phyloP scores from a whole-genome alignment of 1,284 basidiomycete species.

The Tilletia caries region DNA sequence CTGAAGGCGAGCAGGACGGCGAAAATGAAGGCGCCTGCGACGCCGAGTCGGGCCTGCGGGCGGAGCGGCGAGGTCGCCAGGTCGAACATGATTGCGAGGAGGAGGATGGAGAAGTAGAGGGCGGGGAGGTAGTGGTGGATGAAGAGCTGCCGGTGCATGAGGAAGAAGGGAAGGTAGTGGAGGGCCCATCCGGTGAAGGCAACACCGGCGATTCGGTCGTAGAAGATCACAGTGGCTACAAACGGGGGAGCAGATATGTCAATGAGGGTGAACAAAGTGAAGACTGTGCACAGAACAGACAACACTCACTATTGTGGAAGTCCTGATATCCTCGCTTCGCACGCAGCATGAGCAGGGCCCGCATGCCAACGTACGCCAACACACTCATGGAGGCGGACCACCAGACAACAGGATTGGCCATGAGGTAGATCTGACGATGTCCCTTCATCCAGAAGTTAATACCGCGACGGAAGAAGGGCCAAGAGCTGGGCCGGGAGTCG shows the following conservation, averaged over 20 bases:
- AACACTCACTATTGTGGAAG: slow-evolving; percentile 74
- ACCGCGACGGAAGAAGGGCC: slow-evolving; percentile 84
- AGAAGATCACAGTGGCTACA: slow-evolving; percentile 80
- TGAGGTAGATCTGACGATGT: slow-evolving; percentile 86
- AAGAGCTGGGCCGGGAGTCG: slow-evolving; percentile 83
- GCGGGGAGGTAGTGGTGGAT: slow-evolving; percentile 95
- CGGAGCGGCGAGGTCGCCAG: slow-evolving; percentile 73
- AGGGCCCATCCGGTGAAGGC: slow-evolving; percentile 87
- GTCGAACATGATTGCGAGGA: slow-evolving; percentile 77
- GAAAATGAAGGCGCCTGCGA: slow-evolving; percentile 69
- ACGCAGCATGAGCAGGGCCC: slow-evolving; percentile 77
- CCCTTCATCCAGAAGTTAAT: slow-evolving; percentile 98
- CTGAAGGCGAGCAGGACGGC: slow-evolving; percentile 75
- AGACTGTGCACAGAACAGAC: neutral
- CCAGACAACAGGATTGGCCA: slow-evolving; percentile 93
- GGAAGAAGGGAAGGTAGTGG: slow-evolving; percentile 93
- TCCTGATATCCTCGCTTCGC: slow-evolving; percentile 86
- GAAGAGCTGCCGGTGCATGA: slow-evolving; percentile 94
- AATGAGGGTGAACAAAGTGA: neutral
- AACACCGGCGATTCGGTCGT: slow-evolving; percentile 85
- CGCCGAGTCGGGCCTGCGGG: slow-evolving; percentile 72
- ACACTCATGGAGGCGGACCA: slow-evolving; percentile 75
- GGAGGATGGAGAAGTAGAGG: slow-evolving; percentile 85
- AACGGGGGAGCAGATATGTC: neutral
- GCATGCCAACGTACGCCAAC: slow-evolving; percentile 65